Base-by-base conservation (phyloP, 768 basidiomycete species). In the Trametes sanguinea region DNA sequence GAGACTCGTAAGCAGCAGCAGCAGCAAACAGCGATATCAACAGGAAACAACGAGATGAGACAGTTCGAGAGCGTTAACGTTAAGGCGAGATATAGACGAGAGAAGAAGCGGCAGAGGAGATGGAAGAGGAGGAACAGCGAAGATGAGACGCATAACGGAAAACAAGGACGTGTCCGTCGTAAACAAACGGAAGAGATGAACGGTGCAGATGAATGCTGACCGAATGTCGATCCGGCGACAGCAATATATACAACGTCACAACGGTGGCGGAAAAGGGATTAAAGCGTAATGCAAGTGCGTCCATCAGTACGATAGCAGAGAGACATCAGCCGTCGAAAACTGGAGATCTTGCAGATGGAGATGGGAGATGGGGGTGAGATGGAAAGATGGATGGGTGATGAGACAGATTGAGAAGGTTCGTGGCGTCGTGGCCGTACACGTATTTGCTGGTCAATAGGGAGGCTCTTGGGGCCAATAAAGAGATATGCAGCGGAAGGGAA, bases 391-490 rank as follows among this genome's bases (percentile, higher is more conserved):
- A 50, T 45, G 45, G 30, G 17, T 57, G 57, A 58, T 62, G 64
- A 16, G 57, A 46, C 52, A 58, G 37, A 47, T 33, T 22, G 47
- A 30, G 52, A 51, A 29, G 45, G 11, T 42, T 59, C 47, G 54
- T 65, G 52, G 60, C 64, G 60, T 65, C 55, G 52, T 56, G 52
- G 58, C 58, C 54, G 55, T 57, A 60, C 40, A 51, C 17, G 62
- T 51, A 46, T 46, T 32, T 51, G 52, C 37, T 33, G 54, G 51
- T 44, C 33, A 27, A 33, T 55, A 0, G 35, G 35, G 39, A 27
- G 58, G 58, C 63, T 60, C 52, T 52, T 64, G 54, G 11, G 35
- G 63, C 63, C 58, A 60, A 64, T 64, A 57, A 64, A 60, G 40
- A 59, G 48, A 57, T 60, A 27, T 46, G 54, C 35, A 57, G 56